These are phyloP conservation scores for Colletotrichum sp. DNA, from an alignment of 2,329 filamentous ascomycete genomes.

Conservation along the genomic window DNA sequence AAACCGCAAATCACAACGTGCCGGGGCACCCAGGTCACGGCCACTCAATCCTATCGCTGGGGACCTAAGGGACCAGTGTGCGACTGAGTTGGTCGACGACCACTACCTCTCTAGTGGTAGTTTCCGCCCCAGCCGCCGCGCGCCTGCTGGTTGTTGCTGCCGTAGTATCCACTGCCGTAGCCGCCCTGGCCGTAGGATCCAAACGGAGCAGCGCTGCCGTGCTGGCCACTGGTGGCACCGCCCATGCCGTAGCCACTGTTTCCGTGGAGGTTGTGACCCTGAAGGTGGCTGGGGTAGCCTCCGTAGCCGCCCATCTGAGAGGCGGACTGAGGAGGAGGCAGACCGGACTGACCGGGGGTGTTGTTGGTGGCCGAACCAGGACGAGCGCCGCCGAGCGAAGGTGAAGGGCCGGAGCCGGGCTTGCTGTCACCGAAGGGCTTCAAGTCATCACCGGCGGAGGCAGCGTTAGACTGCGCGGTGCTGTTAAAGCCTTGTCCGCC, in stretches of 20 bases:
- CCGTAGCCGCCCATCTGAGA: conserved; percentile 63
- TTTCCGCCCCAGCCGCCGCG: conserved; percentile 65
- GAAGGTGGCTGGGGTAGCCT: conserved; percentile 61
- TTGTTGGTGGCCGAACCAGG: conserved; percentile 65
- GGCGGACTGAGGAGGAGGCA: conserved; percentile 60
- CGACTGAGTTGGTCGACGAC: conserved; percentile 22
- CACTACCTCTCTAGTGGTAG: conserved; percentile 54
- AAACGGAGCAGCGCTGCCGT: conserved; percentile 55
- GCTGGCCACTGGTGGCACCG: conserved; percentile 56
- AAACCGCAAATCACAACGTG: conserved; percentile 5
- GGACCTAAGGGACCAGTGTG: neutral
- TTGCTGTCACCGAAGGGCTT: conserved; percentile 66
- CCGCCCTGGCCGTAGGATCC: conserved; percentile 55
- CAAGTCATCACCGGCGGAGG: conserved; percentile 55
- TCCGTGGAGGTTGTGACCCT: conserved; percentile 59
- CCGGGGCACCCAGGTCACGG: neutral
- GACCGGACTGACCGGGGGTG: conserved; percentile 53
- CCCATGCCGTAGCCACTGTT: conserved; percentile 61
- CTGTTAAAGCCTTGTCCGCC: conserved; percentile 58
- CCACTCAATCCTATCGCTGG: neutral
- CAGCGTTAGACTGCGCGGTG: conserved; percentile 50
- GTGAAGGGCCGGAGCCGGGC: conserved; percentile 58
- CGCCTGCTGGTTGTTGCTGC: conserved; percentile 44
- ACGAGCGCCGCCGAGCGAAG: conserved; percentile 59
- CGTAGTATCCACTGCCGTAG: conserved; percentile 55